A percentile compares a stretch with the other conserved stretches of the same genome.
Evolutionary conservation across 768 basidiomycete genomes (phyloP).

Genomic region (Trametes cubensis): DNA sequence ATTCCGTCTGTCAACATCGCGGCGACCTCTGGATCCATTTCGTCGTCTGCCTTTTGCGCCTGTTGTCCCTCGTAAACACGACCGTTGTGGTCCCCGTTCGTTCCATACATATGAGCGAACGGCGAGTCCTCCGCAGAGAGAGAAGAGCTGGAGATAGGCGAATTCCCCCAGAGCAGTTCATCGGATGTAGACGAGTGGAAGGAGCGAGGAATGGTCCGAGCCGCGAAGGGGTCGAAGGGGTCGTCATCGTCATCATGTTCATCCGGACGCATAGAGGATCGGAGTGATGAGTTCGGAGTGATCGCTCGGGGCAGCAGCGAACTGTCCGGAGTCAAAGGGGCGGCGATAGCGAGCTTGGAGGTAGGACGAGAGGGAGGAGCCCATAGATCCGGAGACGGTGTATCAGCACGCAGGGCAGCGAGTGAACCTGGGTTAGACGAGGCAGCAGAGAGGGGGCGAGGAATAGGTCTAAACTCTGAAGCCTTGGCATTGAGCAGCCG

Average conservation of each 20-base stretch:
- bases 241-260: slow-evolving; percentile 80
- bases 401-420: slow-evolving; percentile 61
- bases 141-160: slow-evolving; percentile 54
- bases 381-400: slow-evolving; percentile 91
- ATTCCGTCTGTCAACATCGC: slow-evolving; percentile 84
- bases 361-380: slow-evolving; percentile 73
- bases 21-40: slow-evolving; percentile 53
- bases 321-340: slow-evolving; percentile 81
- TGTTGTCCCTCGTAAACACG: slow-evolving; percentile 26
- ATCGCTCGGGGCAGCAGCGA: slow-evolving; percentile 52
- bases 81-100: slow-evolving; percentile 16
- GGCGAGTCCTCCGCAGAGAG: slow-evolving; percentile 53
- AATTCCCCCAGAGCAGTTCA: slow-evolving; percentile 58
- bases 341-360: slow-evolving; percentile 89
- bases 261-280: slow-evolving; percentile 60
- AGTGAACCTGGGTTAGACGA: slow-evolving; percentile 61
- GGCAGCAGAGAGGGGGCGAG: slow-evolving; percentile 76
- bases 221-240: slow-evolving; percentile 77
- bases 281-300: slow-evolving; percentile 71
- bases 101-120: slow-evolving; percentile 20
- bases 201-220: slow-evolving; percentile 51
- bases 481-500: slow-evolving; percentile 89
- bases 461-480: slow-evolving; percentile 84
- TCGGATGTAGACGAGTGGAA: slow-evolving; percentile 67
- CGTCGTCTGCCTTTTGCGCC: slow-evolving; percentile 22